Base-by-base conservation (phyloP, 306 rosid genomes). In the Delonix regia region DNA sequence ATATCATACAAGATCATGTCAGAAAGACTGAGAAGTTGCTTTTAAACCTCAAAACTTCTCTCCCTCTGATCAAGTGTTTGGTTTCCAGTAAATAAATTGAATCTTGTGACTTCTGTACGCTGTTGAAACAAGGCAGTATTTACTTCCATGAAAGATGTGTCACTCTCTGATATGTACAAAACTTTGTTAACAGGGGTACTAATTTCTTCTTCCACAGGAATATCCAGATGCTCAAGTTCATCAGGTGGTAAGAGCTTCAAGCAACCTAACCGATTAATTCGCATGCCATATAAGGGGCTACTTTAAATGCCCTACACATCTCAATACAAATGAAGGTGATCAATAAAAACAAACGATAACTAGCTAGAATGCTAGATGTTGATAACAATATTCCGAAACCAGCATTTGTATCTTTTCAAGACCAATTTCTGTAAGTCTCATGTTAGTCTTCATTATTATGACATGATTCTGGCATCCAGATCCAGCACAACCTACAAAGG, bases 61-160 rank as follows among this genome's bases (percentile, higher is more conserved):
- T 84, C 88, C 77, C 98, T 89, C 83, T 88, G 86, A 66, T 90
- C 89, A 68, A 92, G 81, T 74, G 90, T 90, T 85, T 94, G 98
- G 69, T 88, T 88, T 80, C 98, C 98, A 13, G 98, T 92, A 83
- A 94, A 94, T 27, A 85, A 84, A 88, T 91, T 94, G 86, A 88
- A 91, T 79, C 92, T 74, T 0, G 84, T 73, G 47, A 45, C 87
- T 57, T 85, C 87, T 1, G 83, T 22, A 33, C 70, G 80, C 73
- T 76, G 87, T 38, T 56, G 85, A 27, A 86, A 87, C 69, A 85
- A 33, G 36, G 70, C 51, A 75, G 64, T 64, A 81, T 87, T 78
- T 71, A 66, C 84, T 77, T 80, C 86, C 19, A 63, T 65, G 80
- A 75, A 73, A 34, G 88, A 75, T 33, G 27, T 14, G 49, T 82